Conservation (phyloP, 148 eudicot genomes). For the Heliosperma pusillum region DNA sequence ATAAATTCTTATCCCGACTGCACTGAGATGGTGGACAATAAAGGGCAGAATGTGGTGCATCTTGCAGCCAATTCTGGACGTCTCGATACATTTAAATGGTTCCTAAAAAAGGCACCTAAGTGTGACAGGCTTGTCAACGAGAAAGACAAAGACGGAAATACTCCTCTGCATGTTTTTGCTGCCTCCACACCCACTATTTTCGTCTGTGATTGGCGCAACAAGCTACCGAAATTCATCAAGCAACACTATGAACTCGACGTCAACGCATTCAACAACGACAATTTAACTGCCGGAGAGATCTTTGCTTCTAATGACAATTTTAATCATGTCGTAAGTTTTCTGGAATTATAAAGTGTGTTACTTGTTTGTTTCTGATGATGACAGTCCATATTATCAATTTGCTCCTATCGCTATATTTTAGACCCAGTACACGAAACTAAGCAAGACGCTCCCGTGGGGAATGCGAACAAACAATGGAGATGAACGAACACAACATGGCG, state of each 20-base stretch:
- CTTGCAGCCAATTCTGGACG: slow-evolving; percentile 9
- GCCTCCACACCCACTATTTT: background rate
- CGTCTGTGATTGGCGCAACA: background rate
- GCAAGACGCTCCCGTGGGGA: background rate
- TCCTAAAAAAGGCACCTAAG: background rate
- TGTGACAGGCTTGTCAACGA: slow-evolving; percentile 7
- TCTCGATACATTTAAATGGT: background rate
- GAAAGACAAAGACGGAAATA: slow-evolving; percentile 19
- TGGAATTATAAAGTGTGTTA: no score
- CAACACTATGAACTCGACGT: background rate
- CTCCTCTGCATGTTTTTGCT: slow-evolving; percentile 16
- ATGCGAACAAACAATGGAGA: background rate
- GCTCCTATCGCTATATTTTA: background rate
- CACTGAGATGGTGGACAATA: slow-evolving; percentile 4
- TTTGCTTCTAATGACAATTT: background rate
- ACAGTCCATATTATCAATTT: background rate
- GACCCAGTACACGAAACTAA: background rate
- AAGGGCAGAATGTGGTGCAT: slow-evolving; percentile 11
- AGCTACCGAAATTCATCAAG: background rate
- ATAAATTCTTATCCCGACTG: background rate
- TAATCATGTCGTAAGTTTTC: background rate
- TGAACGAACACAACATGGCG: background rate
- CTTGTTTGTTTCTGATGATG: no score
- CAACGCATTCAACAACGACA: slow-evolving; percentile 7
- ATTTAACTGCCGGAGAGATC: slow-evolving; percentile 6